These are phyloP conservation scores for Starmerella tilneyi DNA, from an alignment of 805 yeast species.

Conservation along the genomic window DNA sequence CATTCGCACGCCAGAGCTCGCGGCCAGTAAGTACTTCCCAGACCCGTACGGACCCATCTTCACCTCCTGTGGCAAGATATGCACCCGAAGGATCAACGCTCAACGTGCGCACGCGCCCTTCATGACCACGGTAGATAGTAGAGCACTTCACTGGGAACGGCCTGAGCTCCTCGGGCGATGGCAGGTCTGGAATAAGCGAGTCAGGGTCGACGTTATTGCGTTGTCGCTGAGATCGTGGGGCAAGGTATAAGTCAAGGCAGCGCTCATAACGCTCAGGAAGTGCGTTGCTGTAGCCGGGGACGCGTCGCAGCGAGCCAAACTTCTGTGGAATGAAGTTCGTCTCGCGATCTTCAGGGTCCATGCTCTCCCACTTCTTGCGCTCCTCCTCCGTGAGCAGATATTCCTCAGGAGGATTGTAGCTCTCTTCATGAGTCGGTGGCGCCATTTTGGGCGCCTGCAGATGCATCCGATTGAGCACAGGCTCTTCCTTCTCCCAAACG, in stretches of 20 bases:
- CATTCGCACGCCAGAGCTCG: conserved; percentile 55
- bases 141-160: conserved; percentile 94
- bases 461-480: conserved; percentile 62
- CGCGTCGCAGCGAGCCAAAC: conserved; percentile 70
- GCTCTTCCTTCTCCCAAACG: conserved; percentile 68
- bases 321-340: conserved; percentile 73
- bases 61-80: conserved; percentile 96
- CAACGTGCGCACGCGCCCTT: conserved; percentile 68
- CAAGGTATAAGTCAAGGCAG: conserved; percentile 83
- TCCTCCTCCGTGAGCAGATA: conserved; percentile 76
- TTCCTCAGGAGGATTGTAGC: conserved; percentile 96
- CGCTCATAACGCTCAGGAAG: conserved; percentile 90
- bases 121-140: conserved; percentile 73
- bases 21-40: conserved; percentile 97
- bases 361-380: conserved; percentile 53
- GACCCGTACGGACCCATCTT: conserved; percentile 89
- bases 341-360: conserved; percentile 69
- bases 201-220: conserved; percentile 93
- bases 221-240: conserved; percentile 88
- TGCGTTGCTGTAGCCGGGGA: conserved; percentile 81
- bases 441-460: conserved; percentile 90
- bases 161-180: conserved; percentile 90
- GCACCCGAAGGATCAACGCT: conserved; percentile 81
- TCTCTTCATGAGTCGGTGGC: conserved; percentile 94
- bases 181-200: conserved; percentile 86